phyloP scores from a whole-genome alignment of 169 alveolate genomes.

The Babesia bigemina region DNA sequence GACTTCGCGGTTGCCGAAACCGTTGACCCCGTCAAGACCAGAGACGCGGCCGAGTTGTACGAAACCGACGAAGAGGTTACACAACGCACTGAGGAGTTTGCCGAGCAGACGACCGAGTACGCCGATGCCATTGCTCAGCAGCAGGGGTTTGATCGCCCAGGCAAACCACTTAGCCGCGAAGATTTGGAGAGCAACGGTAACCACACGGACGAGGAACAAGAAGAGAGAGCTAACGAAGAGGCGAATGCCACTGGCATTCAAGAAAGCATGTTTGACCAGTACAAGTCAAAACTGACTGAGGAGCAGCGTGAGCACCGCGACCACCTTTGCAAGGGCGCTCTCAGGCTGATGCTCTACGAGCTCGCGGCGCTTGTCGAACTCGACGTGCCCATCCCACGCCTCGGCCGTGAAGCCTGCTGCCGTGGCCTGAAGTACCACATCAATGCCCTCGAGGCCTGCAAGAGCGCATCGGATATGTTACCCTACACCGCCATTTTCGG shows the following conservation, averaged over 20 bases:
- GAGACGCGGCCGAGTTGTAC: not conserved
- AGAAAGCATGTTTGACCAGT: conserved; percentile 3
- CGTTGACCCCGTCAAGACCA: not conserved
- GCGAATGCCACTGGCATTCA: not conserved
- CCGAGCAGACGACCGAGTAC: not conserved
- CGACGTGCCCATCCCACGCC: conserved; percentile 71
- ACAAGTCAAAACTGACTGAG: conserved; percentile 33
- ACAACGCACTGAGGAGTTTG: not conserved
- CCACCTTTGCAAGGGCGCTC: conserved; percentile 74
- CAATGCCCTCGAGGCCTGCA: conserved; percentile 57
- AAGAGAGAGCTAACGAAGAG: not conserved
- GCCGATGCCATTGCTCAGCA: not conserved
- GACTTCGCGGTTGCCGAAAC: conserved; percentile 34
- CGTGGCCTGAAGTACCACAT: conserved; percentile 73
- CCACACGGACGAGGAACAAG: not conserved
- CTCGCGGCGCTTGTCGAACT: conserved; percentile 72
- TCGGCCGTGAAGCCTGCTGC: conserved; percentile 62
- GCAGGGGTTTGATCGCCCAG: not conserved
- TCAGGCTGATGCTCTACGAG: conserved; percentile 75
- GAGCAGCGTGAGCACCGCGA: conserved; percentile 63
- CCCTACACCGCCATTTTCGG: conserved; percentile 76
- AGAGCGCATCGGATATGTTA: conserved; percentile 64
- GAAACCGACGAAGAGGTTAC: not conserved
- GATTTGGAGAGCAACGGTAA: not conserved
- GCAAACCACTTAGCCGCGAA: not conserved